Conservation (phyloP, 2,329 filamentous ascomycete genomes). For the Sporothrix curviconia region DNA sequence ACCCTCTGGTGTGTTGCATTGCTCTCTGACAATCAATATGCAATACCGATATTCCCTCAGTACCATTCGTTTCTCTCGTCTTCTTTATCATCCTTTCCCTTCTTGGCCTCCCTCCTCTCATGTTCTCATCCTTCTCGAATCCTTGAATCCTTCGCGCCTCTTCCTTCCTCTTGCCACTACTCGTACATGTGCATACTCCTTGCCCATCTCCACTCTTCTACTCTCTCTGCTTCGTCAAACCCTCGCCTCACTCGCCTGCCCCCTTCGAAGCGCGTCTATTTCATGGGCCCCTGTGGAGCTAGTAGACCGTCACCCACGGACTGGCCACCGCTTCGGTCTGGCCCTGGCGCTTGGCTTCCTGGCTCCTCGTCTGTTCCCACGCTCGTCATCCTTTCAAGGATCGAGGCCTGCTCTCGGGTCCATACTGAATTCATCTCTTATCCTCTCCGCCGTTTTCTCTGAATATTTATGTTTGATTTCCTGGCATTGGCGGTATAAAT, state of each 20-base stretch:
- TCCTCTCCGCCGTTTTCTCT: not conserved
- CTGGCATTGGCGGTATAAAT: too few species aligned
- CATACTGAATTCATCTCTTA: not conserved
- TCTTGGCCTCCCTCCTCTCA: not conserved
- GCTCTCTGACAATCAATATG: not conserved
- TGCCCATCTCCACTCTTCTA: slow-evolving; percentile 5
- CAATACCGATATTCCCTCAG: not conserved
- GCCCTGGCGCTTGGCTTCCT: slow-evolving; percentile 7
- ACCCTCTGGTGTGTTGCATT: not conserved
- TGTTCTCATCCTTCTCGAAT: not conserved
- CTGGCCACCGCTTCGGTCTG: not conserved
- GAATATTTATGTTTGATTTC: too few species aligned
- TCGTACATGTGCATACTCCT: too few species aligned
- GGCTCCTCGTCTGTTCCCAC: not conserved
- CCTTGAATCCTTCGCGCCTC: slow-evolving; percentile 14
- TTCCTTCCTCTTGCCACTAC: not conserved
- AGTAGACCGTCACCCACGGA: not conserved
- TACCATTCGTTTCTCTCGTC: not conserved
- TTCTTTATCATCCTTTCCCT: not conserved
- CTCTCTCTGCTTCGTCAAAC: not conserved
- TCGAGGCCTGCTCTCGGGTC: not conserved
- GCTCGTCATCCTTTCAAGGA: not conserved
- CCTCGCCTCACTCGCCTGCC: not conserved
- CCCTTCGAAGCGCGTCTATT: slow-evolving; percentile 7
- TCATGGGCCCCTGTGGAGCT: not conserved